Evolutionary conservation across 495 filamentous ascomycete species (phyloP).

Genomic region (Podospora pseudopauciseta): DNA sequence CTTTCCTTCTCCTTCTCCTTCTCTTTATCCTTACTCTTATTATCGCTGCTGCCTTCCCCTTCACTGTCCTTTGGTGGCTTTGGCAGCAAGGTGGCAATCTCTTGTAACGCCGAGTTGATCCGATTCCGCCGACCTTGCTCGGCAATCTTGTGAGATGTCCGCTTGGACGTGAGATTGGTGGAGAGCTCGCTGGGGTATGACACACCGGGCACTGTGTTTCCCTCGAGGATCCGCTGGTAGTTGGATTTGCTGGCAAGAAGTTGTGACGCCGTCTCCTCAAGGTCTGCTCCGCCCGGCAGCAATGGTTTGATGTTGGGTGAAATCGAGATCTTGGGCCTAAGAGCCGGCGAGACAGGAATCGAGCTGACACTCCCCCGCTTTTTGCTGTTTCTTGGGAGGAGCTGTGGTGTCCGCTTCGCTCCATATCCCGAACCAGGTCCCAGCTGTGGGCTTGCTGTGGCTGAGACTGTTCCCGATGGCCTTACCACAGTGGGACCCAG

Average conservation of each 20-base stretch:
- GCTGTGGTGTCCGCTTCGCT: conserved; percentile 44
- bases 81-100: conserved; percentile 83
- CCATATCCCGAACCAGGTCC: conserved; percentile 35
- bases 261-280: conserved; percentile 71
- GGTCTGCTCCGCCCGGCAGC: conserved; percentile 60
- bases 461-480: conserved; percentile 36
- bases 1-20: conserved; percentile 26
- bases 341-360: conserved; percentile 72
- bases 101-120: conserved; percentile 89
- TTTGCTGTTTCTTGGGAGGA: conserved; percentile 47
- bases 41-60: conserved; percentile 30
- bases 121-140: conserved; percentile 93
- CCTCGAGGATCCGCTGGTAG: conserved; percentile 95
- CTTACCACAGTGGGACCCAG: conserved; percentile 40
- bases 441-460: conserved; percentile 54
- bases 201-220: conserved; percentile 83
- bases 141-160: conserved; percentile 95
- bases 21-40: conserved; percentile 32
- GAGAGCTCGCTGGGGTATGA: conserved; percentile 87
- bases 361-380: conserved; percentile 76
- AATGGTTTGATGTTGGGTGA: conserved; percentile 92
- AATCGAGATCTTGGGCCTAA: conserved; percentile 92
- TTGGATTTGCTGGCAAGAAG: conserved; percentile 92
- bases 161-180: conserved; percentile 90
- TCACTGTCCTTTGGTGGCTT: conserved; percentile 41